Conservation (phyloP, 805 yeast genomes). For the Diddensiella santjacobensis region DNA sequence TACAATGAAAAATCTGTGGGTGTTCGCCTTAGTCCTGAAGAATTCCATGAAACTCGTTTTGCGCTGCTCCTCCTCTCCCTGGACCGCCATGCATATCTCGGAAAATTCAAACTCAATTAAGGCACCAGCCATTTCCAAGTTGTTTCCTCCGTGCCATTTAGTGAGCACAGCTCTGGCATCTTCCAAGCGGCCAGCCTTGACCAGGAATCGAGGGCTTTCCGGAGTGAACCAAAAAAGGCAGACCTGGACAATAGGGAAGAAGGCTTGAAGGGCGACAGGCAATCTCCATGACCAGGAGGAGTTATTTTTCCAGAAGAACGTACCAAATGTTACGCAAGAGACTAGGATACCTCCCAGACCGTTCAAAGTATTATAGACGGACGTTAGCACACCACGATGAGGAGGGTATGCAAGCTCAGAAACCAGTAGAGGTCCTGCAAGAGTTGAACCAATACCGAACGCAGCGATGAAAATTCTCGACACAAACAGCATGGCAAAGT, state of each 20-base stretch:
- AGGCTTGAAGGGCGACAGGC: slow-evolving; percentile 65
- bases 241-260: slow-evolving; percentile 57
- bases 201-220: slow-evolving; percentile 42
- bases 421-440: slow-evolving; percentile 73
- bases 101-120: slow-evolving; percentile 14
- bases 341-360: slow-evolving; percentile 71
- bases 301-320: slow-evolving; percentile 35
- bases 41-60: slow-evolving; percentile 5
- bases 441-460: slow-evolving; percentile 67
- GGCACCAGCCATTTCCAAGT: slow-evolving; percentile 2
- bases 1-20: slow-evolving; percentile 9
- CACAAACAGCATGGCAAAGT: slow-evolving; percentile 60
- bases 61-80: slow-evolving; percentile 7
- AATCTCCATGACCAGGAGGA: slow-evolving; percentile 60
- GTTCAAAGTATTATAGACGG: slow-evolving; percentile 52
- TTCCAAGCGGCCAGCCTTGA: slow-evolving; percentile 45
- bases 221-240: slow-evolving; percentile 36
- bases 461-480: slow-evolving; percentile 69
- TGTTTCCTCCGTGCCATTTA: slow-evolving; percentile 30
- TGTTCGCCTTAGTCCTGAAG: slow-evolving; percentile 9
- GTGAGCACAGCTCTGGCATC: slow-evolving; percentile 40
- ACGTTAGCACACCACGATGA: slow-evolving; percentile 11
- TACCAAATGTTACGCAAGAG: slow-evolving; percentile 70
- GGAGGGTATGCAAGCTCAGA: slow-evolving; percentile 14
- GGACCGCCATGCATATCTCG: slow-evolving; percentile 11